Evolutionary conservation across 208 protist genomes (phyloP), one percentile per base, ranked within the genome.

Genomic region (Blastocrithidia nonstop): DNA sequence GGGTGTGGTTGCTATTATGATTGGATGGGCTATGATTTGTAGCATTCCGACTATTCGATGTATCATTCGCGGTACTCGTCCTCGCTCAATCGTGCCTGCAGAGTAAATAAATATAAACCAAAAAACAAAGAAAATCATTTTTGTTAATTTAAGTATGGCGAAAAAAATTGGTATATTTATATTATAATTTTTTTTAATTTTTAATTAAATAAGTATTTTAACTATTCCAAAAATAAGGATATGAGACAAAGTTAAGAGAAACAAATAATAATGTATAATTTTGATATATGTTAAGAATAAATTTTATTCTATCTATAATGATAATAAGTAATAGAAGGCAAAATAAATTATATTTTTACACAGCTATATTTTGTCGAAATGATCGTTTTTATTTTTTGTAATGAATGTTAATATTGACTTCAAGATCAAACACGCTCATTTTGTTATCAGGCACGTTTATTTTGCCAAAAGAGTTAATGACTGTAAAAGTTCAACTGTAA

Each of bases 1-100:
- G 36, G 58, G 54, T 37, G 76, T 90, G 32, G 42, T 81, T 16
- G 72, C 55, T 23, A 17, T 63, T 19, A 82, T 86, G 71, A 53
- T 65, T 40, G 41, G 46, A 31, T 90, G 80, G 80, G 56, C 61
- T 20, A 11, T 67, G 1, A 19, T 86, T 11, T 81, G 68, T 50
- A 69, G 58, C 32, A 66, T 75, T 13, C 79, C 79, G 15, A 64
- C 71, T 11, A 45, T 85, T 23, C 61, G 55, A 16, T 46, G 61
- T 9, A 6, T 50, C 3, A 0, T 78, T 8, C 54, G 35, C 24
- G 74, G 74, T 26, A 69, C 64, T 44, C 41, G 54, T 23, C 52
- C 61, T 22, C 63, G 55, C 41, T 53, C 79, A 1, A 77, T 88
- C 40, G 65, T 80, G 1, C 64, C 71, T 2, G 58, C 62, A 11